Evolutionary conservation across 257 asterid species (phyloP).

Genomic region (Nicotiana paniculata): DNA sequence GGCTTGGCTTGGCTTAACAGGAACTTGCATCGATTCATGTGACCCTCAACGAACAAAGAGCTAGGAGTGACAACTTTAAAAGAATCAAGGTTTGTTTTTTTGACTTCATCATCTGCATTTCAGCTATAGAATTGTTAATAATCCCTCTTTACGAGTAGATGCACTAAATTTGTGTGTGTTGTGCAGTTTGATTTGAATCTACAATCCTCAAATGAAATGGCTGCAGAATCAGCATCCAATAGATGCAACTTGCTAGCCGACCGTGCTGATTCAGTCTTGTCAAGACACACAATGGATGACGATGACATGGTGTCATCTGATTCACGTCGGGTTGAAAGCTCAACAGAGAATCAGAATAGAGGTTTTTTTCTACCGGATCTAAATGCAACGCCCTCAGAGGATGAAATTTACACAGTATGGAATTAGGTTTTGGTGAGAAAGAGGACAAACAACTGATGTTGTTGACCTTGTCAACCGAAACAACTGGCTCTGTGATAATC

Average conservation of each 20-base stretch:
- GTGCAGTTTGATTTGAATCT: constrained; percentile 28
- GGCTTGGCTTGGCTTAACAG: constrained; percentile 8
- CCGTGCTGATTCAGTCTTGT: background rate
- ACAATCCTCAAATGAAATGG: constrained; percentile 4
- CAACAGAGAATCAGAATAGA: background rate
- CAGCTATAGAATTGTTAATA: background rate
- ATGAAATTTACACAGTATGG: constrained; percentile 13
- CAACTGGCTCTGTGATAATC: background rate
- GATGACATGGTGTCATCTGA: constrained; percentile 4
- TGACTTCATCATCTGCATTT: background rate
- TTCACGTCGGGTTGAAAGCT: constrained; percentile 1
- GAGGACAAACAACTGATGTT: background rate
- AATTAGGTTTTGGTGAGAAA: background rate
- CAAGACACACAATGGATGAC: constrained; percentile 4
- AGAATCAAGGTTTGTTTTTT: constrained; percentile 27
- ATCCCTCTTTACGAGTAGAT: background rate
- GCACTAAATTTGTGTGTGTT: background rate
- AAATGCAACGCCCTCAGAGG: constrained; percentile 30
- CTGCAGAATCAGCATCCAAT: background rate
- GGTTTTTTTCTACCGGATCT: constrained; percentile 33
- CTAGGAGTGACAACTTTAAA: constrained; percentile 23
- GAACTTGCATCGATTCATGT: constrained; percentile 23
- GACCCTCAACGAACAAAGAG: constrained; percentile 20
- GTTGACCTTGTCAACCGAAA: background rate
- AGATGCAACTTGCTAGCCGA: background rate